These are phyloP conservation scores for Lasiodiplodia citricola DNA, from an alignment of 2,329 filamentous ascomycete species.

Conservation along the genomic window DNA sequence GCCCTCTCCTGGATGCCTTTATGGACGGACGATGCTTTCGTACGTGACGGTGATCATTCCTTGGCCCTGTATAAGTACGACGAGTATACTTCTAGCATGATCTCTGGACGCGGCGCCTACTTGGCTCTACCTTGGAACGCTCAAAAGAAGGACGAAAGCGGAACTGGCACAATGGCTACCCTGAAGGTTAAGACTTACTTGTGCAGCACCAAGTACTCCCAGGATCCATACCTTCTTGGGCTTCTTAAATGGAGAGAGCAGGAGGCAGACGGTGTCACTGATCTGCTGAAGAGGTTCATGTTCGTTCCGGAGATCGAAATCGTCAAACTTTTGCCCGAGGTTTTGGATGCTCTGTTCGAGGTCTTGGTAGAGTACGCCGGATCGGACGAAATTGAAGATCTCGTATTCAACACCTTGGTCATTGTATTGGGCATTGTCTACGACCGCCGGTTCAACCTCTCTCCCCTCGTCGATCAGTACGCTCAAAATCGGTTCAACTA, in stretches of 20 bases:
- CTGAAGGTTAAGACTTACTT: constrained; percentile 82
- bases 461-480: constrained; percentile 89
- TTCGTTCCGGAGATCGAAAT: constrained; percentile 98
- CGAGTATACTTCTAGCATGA: constrained; percentile 79
- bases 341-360: constrained; percentile 89
- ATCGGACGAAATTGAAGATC: constrained; percentile 88
- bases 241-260: constrained; percentile 86
- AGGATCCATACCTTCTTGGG: constrained; percentile 84
- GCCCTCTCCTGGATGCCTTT: constrained; percentile 91
- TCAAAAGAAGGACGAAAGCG: constrained; percentile 73
- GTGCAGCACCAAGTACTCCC: constrained; percentile 93
- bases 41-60: constrained; percentile 81
- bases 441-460: constrained; percentile 89
- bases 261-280: constrained; percentile 71
- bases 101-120: constrained; percentile 82
- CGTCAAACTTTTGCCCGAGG: constrained; percentile 88
- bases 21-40: constrained; percentile 90
- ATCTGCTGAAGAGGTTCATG: constrained; percentile 78
- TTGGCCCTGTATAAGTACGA: constrained; percentile 89
- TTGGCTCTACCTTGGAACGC: constrained; percentile 81
- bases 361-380: constrained; percentile 91
- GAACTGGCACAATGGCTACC: constrained; percentile 79
- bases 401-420: constrained; percentile 89
- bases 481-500: constrained; percentile 89
- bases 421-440: constrained; percentile 91